These are phyloP conservation scores for Fraxinus latifolia DNA, from an alignment of 305 asterid genomes.

Conservation along the genomic window DNA sequence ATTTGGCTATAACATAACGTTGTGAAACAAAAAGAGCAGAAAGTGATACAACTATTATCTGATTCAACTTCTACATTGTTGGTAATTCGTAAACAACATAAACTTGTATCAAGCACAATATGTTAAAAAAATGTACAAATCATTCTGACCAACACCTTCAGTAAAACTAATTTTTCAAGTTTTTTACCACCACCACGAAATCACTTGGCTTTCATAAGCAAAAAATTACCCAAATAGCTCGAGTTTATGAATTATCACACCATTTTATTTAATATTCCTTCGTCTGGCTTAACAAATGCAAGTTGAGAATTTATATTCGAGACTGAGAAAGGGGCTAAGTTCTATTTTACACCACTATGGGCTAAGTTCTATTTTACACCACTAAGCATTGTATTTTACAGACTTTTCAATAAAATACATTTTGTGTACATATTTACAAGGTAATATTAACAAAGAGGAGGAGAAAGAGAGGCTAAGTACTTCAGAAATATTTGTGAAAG, in stretches of 20 bases:
- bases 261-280: neutral
- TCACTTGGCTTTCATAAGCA: neutral
- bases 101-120: too few relatives aligned
- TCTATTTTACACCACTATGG: neutral
- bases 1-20: too few relatives aligned
- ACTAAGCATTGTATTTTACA: neutral
- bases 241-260: neutral
- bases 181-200: neutral
- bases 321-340: neutral
- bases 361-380: neutral
- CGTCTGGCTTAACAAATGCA: neutral
- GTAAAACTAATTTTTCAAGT: neutral
- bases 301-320: neutral
- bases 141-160: neutral
- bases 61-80: too few relatives aligned
- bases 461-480: conserved; percentile 22
- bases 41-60: too few relatives aligned
- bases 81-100: too few relatives aligned
- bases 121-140: neutral
- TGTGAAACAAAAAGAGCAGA: too few relatives aligned
- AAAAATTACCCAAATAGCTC: neutral
- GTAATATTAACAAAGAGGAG: conserved; percentile 1
- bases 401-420: neutral
- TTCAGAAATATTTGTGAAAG: conserved; percentile 54
- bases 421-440: conserved; percentile 7